phyloP scores from a whole-genome alignment of 176 grass and related monocot genomes.

The Tuctoria greenei region DNA sequence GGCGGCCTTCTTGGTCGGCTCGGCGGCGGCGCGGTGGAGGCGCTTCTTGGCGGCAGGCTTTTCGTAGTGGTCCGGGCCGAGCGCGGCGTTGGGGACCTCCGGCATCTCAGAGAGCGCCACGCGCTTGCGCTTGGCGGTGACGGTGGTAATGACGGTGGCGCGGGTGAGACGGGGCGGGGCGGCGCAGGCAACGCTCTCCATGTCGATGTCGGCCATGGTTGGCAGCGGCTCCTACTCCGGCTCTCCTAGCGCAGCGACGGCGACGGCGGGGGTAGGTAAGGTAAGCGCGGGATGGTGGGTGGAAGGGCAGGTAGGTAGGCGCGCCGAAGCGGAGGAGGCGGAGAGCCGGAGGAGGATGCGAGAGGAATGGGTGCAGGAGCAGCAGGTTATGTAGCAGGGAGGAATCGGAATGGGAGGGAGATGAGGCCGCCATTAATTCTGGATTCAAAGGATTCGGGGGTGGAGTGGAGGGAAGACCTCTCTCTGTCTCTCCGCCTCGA shows the following conservation, averaged over 20 bases:
- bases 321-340: not conserved
- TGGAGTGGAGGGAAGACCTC: constrained; percentile 21
- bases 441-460: constrained; percentile 46
- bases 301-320: not conserved
- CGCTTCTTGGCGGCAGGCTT: constrained; percentile 22
- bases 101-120: constrained; percentile 58
- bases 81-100: constrained; percentile 35
- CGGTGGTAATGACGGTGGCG: constrained; percentile 25
- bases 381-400: constrained; percentile 19
- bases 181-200: constrained; percentile 46
- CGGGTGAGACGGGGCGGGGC: constrained; percentile 45
- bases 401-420: constrained; percentile 30
- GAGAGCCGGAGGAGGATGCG: not conserved
- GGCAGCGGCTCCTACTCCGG: constrained; percentile 34
- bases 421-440: constrained; percentile 40
- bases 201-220: constrained; percentile 44
- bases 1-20: not conserved
- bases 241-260: constrained; percentile 19
- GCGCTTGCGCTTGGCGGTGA: constrained; percentile 63
- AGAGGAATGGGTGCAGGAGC: not conserved
- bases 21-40: not conserved
- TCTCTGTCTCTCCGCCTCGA: not conserved
- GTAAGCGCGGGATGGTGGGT: not conserved
- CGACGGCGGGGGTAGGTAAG: not conserved
- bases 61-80: not conserved